phyloP scores from a whole-genome alignment of 805 yeast species.

The Zygoascus bituminiphila region DNA sequence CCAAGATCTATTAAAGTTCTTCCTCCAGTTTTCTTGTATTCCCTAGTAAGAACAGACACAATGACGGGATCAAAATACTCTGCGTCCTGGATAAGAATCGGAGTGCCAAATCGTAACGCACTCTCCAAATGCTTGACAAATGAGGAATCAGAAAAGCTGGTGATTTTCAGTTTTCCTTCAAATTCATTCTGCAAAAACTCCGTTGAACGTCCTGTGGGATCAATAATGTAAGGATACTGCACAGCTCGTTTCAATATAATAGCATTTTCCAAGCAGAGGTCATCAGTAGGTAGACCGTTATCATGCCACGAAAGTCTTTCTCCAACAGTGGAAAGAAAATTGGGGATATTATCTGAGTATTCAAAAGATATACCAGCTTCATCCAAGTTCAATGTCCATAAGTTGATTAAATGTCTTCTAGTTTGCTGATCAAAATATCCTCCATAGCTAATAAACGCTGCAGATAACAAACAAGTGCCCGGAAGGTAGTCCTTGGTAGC shows the following conservation, averaged over 20 bases:
- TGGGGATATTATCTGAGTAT: slow-evolving; percentile 19
- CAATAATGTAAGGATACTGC: slow-evolving; percentile 55
- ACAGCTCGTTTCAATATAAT: slow-evolving; percentile 32
- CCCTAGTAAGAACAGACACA: slow-evolving; percentile 52
- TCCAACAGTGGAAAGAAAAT: slow-evolving; percentile 34
- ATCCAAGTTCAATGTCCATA: slow-evolving; percentile 34
- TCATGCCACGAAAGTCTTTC: slow-evolving; percentile 45
- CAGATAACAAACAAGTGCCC: slow-evolving; percentile 59
- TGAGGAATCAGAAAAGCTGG: slow-evolving; percentile 66
- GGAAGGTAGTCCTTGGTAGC: slow-evolving; percentile 38
- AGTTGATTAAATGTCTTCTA: slow-evolving; percentile 31
- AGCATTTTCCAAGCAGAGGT: slow-evolving; percentile 55
- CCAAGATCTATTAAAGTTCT: slow-evolving; percentile 56
- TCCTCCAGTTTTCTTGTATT: slow-evolving; percentile 60
- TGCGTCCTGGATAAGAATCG: slow-evolving; percentile 65
- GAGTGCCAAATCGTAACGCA: slow-evolving; percentile 75
- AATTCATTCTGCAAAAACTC: slow-evolving; percentile 31
- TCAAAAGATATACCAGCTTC: slow-evolving; percentile 35
- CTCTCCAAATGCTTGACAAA: slow-evolving; percentile 66
- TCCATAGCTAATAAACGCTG: slow-evolving; percentile 53
- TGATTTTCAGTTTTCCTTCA: slow-evolving; percentile 35
- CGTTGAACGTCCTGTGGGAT: slow-evolving; percentile 50
- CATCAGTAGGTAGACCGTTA: slow-evolving; percentile 49
- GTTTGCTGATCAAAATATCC: slow-evolving; percentile 49
- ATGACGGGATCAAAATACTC: slow-evolving; percentile 74